phyloP scores from a whole-genome alignment of 1,284 basidiomycete species.

The Apiotrichum mycotoxinovorans region DNA sequence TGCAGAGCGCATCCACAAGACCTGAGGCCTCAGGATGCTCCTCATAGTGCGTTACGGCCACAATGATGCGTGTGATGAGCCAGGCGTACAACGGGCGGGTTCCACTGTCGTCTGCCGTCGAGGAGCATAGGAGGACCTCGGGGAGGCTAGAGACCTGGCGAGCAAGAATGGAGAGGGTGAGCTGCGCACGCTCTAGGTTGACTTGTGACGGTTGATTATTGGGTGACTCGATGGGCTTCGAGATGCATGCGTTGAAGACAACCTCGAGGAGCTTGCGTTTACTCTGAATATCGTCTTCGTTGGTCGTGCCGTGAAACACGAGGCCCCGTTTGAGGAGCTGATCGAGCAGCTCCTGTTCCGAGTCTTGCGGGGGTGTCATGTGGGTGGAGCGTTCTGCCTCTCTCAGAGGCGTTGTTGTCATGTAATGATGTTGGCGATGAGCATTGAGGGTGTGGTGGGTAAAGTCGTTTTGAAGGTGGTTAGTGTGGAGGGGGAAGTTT shows the following conservation, averaged over 20 bases:
- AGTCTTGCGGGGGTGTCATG: neutral
- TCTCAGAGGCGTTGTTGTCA: neutral
- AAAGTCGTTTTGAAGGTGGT: too few relatives aligned
- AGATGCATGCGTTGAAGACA: slow-evolving; percentile 36
- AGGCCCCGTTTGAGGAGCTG: slow-evolving; percentile 37
- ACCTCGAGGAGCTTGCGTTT: slow-evolving; percentile 37
- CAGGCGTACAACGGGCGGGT: slow-evolving; percentile 39
- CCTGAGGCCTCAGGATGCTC: slow-evolving; percentile 3
- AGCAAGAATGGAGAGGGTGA: slow-evolving; percentile 35
- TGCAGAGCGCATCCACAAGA: slow-evolving; percentile 16
- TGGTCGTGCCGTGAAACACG: slow-evolving; percentile 10
- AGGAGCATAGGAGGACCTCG: slow-evolving; percentile 21
- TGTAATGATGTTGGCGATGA: slow-evolving; percentile 2
- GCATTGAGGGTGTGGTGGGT: neutral
- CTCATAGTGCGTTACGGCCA: slow-evolving; percentile 26
- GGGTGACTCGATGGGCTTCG: neutral
- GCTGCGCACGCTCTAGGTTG: slow-evolving; percentile 22
- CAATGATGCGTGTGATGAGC: slow-evolving; percentile 38
- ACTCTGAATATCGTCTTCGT: slow-evolving; percentile 8
- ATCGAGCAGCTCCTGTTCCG: slow-evolving; percentile 30
- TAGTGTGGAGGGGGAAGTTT: neutral
- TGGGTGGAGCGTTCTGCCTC: neutral
- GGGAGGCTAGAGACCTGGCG: slow-evolving; percentile 26
- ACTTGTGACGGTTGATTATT: neutral
- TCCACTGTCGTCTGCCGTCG: neutral